phyloP scores from a whole-genome alignment of 2,329 filamentous ascomycete species.

The Aspergillus texensis region DNA sequence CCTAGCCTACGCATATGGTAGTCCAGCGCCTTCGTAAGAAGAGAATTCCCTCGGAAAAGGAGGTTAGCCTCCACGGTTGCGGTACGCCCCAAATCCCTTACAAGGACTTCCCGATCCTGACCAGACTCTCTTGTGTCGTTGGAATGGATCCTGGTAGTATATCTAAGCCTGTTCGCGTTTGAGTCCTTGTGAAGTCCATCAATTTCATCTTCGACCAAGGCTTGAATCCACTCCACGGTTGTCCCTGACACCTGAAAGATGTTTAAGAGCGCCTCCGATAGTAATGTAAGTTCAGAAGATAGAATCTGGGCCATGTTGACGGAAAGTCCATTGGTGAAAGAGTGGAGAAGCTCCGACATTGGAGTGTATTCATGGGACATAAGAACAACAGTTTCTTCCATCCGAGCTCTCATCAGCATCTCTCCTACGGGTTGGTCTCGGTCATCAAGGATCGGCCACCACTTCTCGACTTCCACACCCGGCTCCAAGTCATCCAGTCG shows the following conservation, averaged over 20 bases:
- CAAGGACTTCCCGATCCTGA: constrained; percentile 62
- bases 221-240: constrained; percentile 86
- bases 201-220: constrained; percentile 94
- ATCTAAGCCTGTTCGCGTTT: constrained; percentile 64
- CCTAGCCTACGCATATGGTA: constrained; percentile 94
- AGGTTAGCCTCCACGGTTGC: constrained; percentile 83
- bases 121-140: constrained; percentile 60
- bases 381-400: constrained; percentile 88
- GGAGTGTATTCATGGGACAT: constrained; percentile 82
- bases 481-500: constrained; percentile 76
- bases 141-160: constrained; percentile 65
- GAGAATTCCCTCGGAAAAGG: constrained; percentile 90
- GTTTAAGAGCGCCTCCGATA: constrained; percentile 86
- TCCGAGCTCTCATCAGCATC: constrained; percentile 78
- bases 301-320: constrained; percentile 80
- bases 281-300: constrained; percentile 73
- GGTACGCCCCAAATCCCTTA: constrained; percentile 65
- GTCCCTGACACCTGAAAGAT: constrained; percentile 92
- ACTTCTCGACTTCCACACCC: constrained; percentile 79
- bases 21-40: constrained; percentile 90
- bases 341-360: constrained; percentile 80
- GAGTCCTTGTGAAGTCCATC: constrained; percentile 86
- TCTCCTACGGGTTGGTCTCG: constrained; percentile 77
- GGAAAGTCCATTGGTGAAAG: constrained; percentile 81
- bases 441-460: constrained; percentile 81